A percentile compares a stretch with the other conserved stretches of the same genome.
phyloP scores from a whole-genome alignment of 2,329 filamentous ascomycete species.

The Aspergillus japonicus region DNA sequence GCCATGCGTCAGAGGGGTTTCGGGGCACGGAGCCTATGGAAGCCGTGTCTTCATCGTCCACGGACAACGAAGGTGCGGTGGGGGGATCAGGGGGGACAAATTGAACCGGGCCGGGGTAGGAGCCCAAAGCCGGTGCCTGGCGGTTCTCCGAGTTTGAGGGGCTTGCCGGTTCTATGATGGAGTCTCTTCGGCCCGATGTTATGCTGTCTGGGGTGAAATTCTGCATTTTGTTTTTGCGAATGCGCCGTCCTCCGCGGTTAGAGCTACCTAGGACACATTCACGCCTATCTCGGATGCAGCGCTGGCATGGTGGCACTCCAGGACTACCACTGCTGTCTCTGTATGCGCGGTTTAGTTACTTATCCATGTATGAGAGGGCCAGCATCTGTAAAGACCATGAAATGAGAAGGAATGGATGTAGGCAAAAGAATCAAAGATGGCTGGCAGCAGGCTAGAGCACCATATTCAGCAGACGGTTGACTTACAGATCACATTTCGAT shows the following conservation, averaged over 20 bases:
- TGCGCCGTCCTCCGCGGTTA: conserved; percentile 58
- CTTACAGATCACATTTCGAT: conserved; percentile 53
- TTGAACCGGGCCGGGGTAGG: conserved; percentile 35
- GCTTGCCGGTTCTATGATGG: conserved; percentile 26
- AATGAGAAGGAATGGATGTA: neutral
- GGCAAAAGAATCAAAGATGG: neutral
- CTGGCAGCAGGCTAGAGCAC: neutral
- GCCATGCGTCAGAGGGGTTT: conserved; percentile 51
- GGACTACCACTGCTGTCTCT: conserved; percentile 50
- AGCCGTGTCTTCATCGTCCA: conserved; percentile 40
- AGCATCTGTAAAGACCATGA: neutral
- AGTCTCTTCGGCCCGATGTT: conserved; percentile 25
- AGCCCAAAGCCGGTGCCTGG: conserved; percentile 23
- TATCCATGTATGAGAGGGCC: neutral
- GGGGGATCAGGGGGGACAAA: conserved; percentile 36
- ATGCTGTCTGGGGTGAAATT: conserved; percentile 31
- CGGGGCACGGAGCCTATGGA: conserved; percentile 46
- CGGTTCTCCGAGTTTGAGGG: conserved; percentile 28
- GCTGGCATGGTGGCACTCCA: conserved; percentile 55
- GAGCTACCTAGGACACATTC: conserved; percentile 60
- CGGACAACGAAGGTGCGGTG: conserved; percentile 25
- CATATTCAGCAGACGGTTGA: conserved; percentile 8
- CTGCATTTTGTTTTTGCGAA: conserved; percentile 53
- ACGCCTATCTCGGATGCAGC: conserved; percentile 57
- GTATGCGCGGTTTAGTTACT: conserved; percentile 1